Percentiles rank a stretch among this genome's conserved stretches.
Evolutionary conservation across 2,329 filamentous ascomycete species (phyloP).

Genomic region (Cladophialophora chaetospira): DNA sequence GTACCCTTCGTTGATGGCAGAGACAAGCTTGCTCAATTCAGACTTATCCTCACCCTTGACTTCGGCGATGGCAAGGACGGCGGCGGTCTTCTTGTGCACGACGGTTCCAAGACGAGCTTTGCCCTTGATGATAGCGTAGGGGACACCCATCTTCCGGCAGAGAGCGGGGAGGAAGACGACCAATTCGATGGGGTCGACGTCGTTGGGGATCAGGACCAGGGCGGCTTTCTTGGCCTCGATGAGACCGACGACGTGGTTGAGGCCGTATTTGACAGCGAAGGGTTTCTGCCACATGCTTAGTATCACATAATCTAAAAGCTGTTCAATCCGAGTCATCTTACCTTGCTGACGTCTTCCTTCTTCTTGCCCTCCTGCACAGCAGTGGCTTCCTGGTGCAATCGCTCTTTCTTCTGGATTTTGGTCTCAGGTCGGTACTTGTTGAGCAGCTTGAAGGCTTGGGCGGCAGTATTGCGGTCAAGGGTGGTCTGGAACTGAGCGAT

Average conservation of each 20-base stretch:
- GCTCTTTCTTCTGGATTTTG: conserved; percentile 99
- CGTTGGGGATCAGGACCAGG: conserved; percentile 97
- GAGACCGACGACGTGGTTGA: conserved; percentile 97
- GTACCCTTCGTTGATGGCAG: conserved; percentile 97
- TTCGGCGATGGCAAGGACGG: conserved; percentile 93
- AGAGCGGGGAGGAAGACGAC: conserved; percentile 98
- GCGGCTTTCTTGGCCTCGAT: conserved; percentile 99
- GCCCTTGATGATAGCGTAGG: conserved; percentile 99
- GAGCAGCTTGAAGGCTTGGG: conserved; percentile 97
- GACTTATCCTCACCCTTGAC: conserved; percentile 97
- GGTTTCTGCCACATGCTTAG: conserved; percentile 64
- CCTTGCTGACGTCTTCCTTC: conserved; percentile 99
- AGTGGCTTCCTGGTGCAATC: conserved; percentile 95
- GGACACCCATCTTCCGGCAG: conserved; percentile 99
- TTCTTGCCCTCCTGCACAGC: conserved; percentile 99
- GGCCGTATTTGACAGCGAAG: conserved; percentile 98
- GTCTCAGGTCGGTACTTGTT: conserved; percentile 99
- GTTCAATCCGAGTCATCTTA: too few species aligned
- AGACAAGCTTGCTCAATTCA: conserved; percentile 95
- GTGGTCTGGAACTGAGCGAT: conserved; percentile 98
- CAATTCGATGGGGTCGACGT: conserved; percentile 99
- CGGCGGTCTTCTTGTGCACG: conserved; percentile 99
- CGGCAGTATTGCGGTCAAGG: conserved; percentile 93
- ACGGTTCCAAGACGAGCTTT: conserved; percentile 99
- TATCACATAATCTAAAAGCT: too few species aligned